A percentile compares a stretch with the other conserved stretches of the same genome.
These are phyloP conservation scores for Nigrograna mackinnonii DNA, from an alignment of 2,329 filamentous ascomycete genomes.

Conservation along the genomic window DNA sequence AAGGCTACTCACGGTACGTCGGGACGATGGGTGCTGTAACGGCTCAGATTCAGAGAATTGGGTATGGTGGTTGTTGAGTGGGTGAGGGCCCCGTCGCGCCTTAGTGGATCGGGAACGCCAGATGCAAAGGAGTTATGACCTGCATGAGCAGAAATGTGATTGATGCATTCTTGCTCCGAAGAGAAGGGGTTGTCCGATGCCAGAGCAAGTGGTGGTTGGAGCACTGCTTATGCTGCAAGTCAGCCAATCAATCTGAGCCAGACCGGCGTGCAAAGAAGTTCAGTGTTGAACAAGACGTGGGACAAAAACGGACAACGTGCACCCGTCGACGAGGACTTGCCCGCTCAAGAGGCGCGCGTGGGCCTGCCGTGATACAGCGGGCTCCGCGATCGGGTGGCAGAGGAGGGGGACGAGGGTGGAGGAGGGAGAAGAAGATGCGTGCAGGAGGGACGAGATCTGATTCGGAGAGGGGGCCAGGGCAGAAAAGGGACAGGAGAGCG, in stretches of 20 bases:
- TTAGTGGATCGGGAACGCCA: slow-evolving; percentile 52
- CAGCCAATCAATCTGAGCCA: slow-evolving; percentile 42
- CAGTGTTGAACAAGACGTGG: slow-evolving; percentile 37
- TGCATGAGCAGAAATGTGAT: slow-evolving; percentile 49
- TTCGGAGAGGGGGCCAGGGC: no score
- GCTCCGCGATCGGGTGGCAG: slow-evolving; percentile 38
- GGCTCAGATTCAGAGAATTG: slow-evolving; percentile 28
- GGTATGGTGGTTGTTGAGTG: slow-evolving; percentile 38
- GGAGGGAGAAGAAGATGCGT: no score
- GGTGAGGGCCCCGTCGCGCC: slow-evolving; percentile 54
- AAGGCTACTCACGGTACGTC: slow-evolving; percentile 58
- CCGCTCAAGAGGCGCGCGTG: slow-evolving; percentile 29
- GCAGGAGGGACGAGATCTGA: no score
- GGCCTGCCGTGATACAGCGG: slow-evolving; percentile 36
- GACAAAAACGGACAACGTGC: slow-evolving; percentile 44
- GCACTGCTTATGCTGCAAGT: slow-evolving; percentile 46
- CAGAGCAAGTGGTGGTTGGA: slow-evolving; percentile 47
- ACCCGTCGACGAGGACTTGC: slow-evolving; percentile 24
- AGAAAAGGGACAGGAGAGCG: no score
- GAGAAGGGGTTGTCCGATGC: slow-evolving; percentile 47
- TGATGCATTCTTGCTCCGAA: slow-evolving; percentile 51
- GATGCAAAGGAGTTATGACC: slow-evolving; percentile 48
- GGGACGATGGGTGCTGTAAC: slow-evolving; percentile 57
- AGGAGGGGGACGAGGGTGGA: slow-evolving; percentile 29
- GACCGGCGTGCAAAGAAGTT: slow-evolving; percentile 22